phyloP scores from a whole-genome alignment of 2,329 filamentous ascomycete species.

The Neonectria coccinea region DNA sequence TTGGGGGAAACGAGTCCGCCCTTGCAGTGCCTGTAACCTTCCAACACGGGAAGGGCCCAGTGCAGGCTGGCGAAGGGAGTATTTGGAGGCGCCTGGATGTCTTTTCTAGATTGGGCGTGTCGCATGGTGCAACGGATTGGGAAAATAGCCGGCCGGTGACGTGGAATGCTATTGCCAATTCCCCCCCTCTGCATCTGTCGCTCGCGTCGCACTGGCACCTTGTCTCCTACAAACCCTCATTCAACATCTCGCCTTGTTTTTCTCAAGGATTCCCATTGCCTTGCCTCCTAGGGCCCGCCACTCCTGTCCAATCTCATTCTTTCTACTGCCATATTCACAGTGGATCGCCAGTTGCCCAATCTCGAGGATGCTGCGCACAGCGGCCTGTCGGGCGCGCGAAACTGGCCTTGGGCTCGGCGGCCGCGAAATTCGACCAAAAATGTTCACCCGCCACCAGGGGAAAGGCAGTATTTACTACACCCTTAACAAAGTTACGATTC shows the following conservation, averaged over 20 bases:
- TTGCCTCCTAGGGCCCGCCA: neutral
- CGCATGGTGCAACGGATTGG: slow-evolving; percentile 33
- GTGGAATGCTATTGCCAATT: slow-evolving; percentile 10
- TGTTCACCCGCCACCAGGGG: slow-evolving; percentile 41
- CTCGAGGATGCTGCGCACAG: slow-evolving; percentile 36
- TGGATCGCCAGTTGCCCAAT: slow-evolving; percentile 9
- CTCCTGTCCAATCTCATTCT: slow-evolving; percentile 1
- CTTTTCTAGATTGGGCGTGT: slow-evolving; percentile 5
- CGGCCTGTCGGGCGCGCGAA: slow-evolving; percentile 13
- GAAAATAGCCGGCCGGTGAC: slow-evolving; percentile 30
- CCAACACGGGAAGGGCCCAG: slow-evolving; percentile 16
- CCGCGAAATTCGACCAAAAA: slow-evolving; percentile 29
- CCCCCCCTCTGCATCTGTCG: slow-evolving; percentile 7
- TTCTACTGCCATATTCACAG: slow-evolving; percentile 4
- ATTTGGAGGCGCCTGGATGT: neutral
- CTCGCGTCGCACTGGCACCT: slow-evolving; percentile 18
- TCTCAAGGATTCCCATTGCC: neutral
- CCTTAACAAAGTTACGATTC: slow-evolving; percentile 33
- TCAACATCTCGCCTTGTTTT: neutral
- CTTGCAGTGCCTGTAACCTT: slow-evolving; percentile 29
- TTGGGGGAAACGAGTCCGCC: slow-evolving; percentile 25
- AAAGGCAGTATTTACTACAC: slow-evolving; percentile 46
- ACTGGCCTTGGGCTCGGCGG: slow-evolving; percentile 6
- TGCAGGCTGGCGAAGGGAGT: slow-evolving; percentile 9
- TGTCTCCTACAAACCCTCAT: slow-evolving; percentile 6